phyloP scores from a whole-genome alignment of 2,329 filamentous ascomycete genomes.

The Ramichloridium luteum region DNA sequence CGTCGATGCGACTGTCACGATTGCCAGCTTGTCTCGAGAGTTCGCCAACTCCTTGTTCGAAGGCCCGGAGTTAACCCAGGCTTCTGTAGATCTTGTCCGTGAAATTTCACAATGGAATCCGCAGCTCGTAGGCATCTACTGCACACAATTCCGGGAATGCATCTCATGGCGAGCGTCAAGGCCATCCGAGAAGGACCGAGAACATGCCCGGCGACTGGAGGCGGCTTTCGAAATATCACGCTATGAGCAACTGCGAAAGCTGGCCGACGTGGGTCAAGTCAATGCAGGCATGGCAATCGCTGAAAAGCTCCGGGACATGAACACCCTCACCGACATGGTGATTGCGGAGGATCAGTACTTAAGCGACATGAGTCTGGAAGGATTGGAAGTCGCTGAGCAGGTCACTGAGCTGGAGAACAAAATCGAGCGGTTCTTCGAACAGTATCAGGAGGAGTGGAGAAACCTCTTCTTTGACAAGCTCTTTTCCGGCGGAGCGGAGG shows the following conservation, averaged over 20 bases:
- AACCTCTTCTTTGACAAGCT: conserved; percentile 71
- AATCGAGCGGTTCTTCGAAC: conserved; percentile 45
- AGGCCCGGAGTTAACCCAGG: conserved; percentile 7
- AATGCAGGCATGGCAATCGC: conserved; percentile 48
- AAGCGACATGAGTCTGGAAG: conserved; percentile 12
- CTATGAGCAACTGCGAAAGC: conserved; percentile 29
- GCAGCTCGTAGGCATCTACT: conserved; percentile 45
- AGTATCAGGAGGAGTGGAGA: conserved; percentile 54
- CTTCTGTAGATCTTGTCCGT: conserved; percentile 23
- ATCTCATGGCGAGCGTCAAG: conserved; percentile 46
- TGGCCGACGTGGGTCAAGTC: conserved; percentile 40
- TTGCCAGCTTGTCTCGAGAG: conserved; percentile 31
- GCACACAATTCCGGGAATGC: conserved; percentile 47
- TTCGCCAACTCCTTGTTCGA: conserved; percentile 30
- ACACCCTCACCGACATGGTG: conserved; percentile 45
- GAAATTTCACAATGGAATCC: conserved; percentile 42
- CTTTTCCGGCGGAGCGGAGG: conserved; percentile 47
- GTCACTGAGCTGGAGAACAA: conserved; percentile 34
- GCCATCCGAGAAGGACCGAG: conserved; percentile 34
- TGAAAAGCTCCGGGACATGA: conserved; percentile 51
- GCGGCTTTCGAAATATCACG: conserved; percentile 30
- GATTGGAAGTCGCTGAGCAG: conserved; percentile 14
- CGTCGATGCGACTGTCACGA: conserved; percentile 26
- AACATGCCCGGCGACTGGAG: conserved; percentile 37
- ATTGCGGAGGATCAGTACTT: conserved; percentile 33